These are phyloP conservation scores for Acidomyces sp. DNA, from an alignment of 495 filamentous ascomycete genomes.

Conservation along the genomic window DNA sequence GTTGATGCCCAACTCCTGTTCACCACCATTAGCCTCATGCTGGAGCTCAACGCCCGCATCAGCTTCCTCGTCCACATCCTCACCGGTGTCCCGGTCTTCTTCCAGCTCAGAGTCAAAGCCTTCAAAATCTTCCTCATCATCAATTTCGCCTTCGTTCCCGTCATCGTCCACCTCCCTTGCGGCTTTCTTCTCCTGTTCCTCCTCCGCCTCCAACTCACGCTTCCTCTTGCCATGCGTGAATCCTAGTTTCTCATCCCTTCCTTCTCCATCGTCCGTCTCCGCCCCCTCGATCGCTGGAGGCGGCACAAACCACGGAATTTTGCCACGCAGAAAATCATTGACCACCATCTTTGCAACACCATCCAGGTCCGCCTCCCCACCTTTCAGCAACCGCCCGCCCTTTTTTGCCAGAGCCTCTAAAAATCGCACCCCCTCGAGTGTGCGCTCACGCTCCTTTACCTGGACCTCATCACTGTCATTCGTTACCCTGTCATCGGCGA, in stretches of 20 bases:
- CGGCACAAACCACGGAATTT: constrained; percentile 88
- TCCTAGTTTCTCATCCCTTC: constrained; percentile 33
- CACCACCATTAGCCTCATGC: too few species aligned
- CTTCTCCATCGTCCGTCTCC: constrained; percentile 21
- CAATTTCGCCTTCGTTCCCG: too few species aligned
- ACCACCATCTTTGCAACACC: constrained; percentile 90
- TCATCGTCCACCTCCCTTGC: constrained; percentile 7
- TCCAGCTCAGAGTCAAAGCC: too few species aligned
- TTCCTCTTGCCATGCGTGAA: constrained; percentile 17
- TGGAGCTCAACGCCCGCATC: too few species aligned
- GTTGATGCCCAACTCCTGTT: constrained; percentile 10
- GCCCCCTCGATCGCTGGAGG: constrained; percentile 50
- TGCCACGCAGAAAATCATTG: constrained; percentile 89
- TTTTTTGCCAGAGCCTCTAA: constrained; percentile 79
- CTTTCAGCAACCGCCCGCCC: constrained; percentile 69
- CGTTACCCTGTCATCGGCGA: constrained; percentile 1
- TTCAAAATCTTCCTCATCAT: constrained; percentile 15
- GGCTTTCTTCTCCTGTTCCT: constrained; percentile 5
- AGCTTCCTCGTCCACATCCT: constrained; percentile 20
- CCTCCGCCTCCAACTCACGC: constrained; percentile 16
- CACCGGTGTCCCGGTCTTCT: constrained; percentile 4
- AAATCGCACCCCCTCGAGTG: constrained; percentile 59
- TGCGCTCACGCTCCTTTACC: constrained; percentile 10
- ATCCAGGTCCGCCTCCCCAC: constrained; percentile 83
- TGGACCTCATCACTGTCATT: neutral